phyloP scores from a whole-genome alignment of 2,329 filamentous ascomycete species.

The Dichotomopilus funicola region DNA sequence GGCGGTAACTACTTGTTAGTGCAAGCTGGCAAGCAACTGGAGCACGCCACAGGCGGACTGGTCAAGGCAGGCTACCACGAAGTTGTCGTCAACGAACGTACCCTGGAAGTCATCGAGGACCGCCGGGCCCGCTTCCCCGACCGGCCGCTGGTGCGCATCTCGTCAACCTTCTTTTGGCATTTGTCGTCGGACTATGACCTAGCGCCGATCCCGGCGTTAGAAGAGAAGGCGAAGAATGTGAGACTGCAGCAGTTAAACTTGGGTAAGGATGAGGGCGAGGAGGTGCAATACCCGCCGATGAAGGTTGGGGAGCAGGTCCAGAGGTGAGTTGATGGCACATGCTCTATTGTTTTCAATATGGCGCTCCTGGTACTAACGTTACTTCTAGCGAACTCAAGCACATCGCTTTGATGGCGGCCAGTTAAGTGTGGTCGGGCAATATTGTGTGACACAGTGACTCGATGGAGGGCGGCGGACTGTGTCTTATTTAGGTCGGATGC shows the following conservation, averaged over 20 bases:
- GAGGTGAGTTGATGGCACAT: conserved; percentile 34
- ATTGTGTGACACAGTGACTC: neutral
- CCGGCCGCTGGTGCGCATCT: conserved; percentile 50
- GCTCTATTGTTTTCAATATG: neutral
- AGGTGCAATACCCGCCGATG: conserved; percentile 43
- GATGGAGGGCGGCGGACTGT: too few relatives aligned
- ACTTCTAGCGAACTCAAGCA: conserved; percentile 35
- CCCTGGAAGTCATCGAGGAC: conserved; percentile 40
- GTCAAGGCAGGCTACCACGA: conserved; percentile 58
- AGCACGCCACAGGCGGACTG: conserved; percentile 54
- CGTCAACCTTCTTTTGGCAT: conserved; percentile 57
- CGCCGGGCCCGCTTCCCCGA: conserved; percentile 38
- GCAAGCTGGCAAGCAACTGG: conserved; percentile 57
- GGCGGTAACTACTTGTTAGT: conserved; percentile 51
- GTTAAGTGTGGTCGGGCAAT: neutral
- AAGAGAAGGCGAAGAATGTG: conserved; percentile 38
- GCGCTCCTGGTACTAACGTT: conserved; percentile 5
- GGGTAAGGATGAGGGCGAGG: conserved; percentile 48
- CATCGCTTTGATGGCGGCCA: conserved; percentile 23
- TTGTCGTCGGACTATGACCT: conserved; percentile 51
- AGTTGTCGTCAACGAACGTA: conserved; percentile 51
- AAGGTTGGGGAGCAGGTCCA: conserved; percentile 56
- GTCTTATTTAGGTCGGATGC: too few relatives aligned
- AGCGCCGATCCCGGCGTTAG: conserved; percentile 43
- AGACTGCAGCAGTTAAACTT: conserved; percentile 41